phyloP scores from a whole-genome alignment of 192 early-diverging fungal species.

The Backusella tarrabulga region DNA sequence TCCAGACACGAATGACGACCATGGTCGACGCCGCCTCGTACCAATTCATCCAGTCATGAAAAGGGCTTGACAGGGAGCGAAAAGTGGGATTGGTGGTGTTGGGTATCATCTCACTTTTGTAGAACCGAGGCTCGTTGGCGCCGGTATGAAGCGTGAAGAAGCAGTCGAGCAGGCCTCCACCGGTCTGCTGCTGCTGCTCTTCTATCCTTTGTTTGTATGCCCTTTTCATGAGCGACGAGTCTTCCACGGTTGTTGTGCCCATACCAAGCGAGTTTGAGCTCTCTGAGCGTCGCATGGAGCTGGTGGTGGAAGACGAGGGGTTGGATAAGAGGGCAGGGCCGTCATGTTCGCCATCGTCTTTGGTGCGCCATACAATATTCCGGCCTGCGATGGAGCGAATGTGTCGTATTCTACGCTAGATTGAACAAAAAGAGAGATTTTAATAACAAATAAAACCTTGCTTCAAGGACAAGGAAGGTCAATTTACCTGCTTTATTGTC shows the following conservation, averaged over 20 bases:
- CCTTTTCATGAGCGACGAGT: constrained; percentile 16
- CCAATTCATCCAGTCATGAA: constrained; percentile 10
- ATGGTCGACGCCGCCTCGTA: constrained; percentile 20
- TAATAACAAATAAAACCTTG: neutral
- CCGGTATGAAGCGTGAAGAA: constrained; percentile 43
- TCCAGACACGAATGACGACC: constrained; percentile 25
- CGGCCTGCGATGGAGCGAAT: constrained; percentile 27
- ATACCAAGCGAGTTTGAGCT: constrained; percentile 16
- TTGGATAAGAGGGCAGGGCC: neutral
- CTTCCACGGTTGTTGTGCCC: constrained; percentile 17
- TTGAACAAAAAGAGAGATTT: neutral
- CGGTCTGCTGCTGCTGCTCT: neutral
- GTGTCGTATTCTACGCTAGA: constrained; percentile 35
- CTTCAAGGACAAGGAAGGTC: neutral
- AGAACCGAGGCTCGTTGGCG: constrained; percentile 27
- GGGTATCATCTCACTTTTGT: constrained; percentile 32
- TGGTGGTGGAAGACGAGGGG: neutral
- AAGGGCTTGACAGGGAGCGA: constrained; percentile 17
- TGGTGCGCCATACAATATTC: constrained; percentile 27
- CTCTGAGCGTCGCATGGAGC: constrained; percentile 15
- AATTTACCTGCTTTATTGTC: constrained; percentile 1
- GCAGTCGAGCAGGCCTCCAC: constrained; percentile 37
- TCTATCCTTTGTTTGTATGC: constrained; percentile 16
- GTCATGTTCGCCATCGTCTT: neutral
- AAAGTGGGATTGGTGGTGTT: constrained; percentile 37